phyloP scores from a whole-genome alignment of 495 filamentous ascomycete genomes.

The Penicillium soppii region DNA sequence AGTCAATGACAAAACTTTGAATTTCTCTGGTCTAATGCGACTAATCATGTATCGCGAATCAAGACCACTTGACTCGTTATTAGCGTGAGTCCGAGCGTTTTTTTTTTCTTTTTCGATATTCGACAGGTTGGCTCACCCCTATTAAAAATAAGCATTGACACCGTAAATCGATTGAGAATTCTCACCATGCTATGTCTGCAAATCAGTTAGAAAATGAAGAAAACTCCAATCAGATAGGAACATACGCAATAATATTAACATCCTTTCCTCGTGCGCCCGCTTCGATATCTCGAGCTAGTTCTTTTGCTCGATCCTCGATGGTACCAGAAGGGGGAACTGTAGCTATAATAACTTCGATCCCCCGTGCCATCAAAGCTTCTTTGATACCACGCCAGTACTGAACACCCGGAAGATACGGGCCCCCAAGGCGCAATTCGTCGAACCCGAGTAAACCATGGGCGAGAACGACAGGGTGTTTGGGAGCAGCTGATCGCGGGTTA shows the following conservation, averaged over 20 bases:
- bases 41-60: constrained; percentile 95
- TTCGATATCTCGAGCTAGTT: constrained; percentile 63
- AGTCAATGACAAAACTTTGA: constrained; percentile 76
- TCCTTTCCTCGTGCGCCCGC: constrained; percentile 64
- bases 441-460: constrained; percentile 93
- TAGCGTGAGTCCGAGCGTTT: constrained; percentile 15
- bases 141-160: constrained; percentile 1
- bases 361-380: constrained; percentile 69
- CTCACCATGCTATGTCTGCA: constrained; percentile 72
- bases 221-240: constrained; percentile 9
- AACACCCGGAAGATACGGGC: constrained; percentile 69
- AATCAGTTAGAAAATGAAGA: constrained; percentile 11
- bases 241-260: constrained; percentile 88
- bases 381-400: constrained; percentile 92
- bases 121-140: constrained; percentile 46
- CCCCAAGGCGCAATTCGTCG: constrained; percentile 73
- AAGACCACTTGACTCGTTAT: constrained; percentile 61
- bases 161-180: not conserved
- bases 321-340: constrained; percentile 75
- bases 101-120: no score
- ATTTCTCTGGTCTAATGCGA: constrained; percentile 64
- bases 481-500: constrained; percentile 44
- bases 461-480: constrained; percentile 73
- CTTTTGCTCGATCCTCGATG: constrained; percentile 74
- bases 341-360: constrained; percentile 76